Percentiles rank a stretch among this genome's conserved stretches.
Evolutionary conservation across 2,329 filamentous ascomycete species (phyloP).

Genomic region (Fonsecaea nubica): DNA sequence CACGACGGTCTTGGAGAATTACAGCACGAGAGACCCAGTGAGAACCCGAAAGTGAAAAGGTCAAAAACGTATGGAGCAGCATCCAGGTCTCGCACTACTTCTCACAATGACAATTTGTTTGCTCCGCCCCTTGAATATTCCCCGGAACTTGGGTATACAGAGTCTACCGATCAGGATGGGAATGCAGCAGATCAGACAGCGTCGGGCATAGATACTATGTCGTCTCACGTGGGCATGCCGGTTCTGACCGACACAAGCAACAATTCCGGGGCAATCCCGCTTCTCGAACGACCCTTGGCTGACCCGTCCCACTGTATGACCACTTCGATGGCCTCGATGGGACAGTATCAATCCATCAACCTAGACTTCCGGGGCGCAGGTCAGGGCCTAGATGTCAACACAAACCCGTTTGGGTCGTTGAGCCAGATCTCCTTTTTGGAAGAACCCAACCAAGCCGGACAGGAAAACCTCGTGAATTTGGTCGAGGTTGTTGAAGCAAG

Average conservation of each 20-base stretch:
- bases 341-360: constrained; percentile 38
- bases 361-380: constrained; percentile 34
- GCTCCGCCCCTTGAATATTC: background rate
- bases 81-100: constrained; percentile 20
- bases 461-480: constrained; percentile 10
- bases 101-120: constrained; percentile 26
- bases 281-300: constrained; percentile 20
- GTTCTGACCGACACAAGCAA: background rate
- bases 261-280: constrained; percentile 14
- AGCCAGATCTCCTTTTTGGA: constrained; percentile 35
- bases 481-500: constrained; percentile 5
- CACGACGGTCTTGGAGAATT: constrained; percentile 4
- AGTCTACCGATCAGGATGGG: background rate
- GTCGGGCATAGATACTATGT: background rate
- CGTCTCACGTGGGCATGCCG: background rate
- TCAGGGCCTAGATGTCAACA: constrained; percentile 30
- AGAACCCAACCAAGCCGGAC: constrained; percentile 19
- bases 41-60: constrained; percentile 24
- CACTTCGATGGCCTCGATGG: constrained; percentile 37
- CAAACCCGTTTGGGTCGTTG: constrained; percentile 39
- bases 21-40: background rate
- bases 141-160: background rate
- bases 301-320: constrained; percentile 26
- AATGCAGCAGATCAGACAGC: background rate
- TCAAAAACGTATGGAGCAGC: constrained; percentile 31